Evolutionary conservation across 2,329 filamentous ascomycete genomes (phyloP), one percentile per base, ranked within the genome.

Genomic region (Colletotrichum paranaense): DNA sequence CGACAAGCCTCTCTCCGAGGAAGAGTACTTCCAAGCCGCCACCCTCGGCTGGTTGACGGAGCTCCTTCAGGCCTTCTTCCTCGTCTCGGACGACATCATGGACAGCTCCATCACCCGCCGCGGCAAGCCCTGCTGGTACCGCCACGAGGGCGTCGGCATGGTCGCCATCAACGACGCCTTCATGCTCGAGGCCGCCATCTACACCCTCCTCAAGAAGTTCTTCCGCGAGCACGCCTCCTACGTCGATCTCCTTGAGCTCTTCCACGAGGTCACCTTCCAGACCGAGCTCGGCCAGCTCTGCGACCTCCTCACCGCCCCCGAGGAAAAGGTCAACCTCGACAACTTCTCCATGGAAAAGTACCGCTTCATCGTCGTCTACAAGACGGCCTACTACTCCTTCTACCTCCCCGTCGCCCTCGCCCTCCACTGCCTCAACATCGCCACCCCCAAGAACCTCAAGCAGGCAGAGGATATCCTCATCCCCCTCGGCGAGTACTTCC

Each of bases 301-400:
- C 84, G 97, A 99, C 83, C 88, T 99, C 76, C 91, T 98, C 82
- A 99, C 97, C 59, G 97, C 97, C 49, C 97, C 97, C 55, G 97
- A 99, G 86, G 95, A 98, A 83, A 88, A 92, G 75, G 94, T 98
- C 80, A 92, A 98, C 85, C 92, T 99, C 76, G 88, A 94, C 89
- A 98, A 98, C 88, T 99, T 99, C 89, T 95, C 92, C 83, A 89
- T 98, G 84, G 90, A 95, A 75, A 99, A 98, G 89, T 98, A 98
- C 88, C 92, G 89, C 79, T 99, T 98, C 89, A 99, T 99, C 81
- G 97, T 99, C 86, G 94, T 97, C 85, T 98, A 97, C 92, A 99
- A 99, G 92, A 99, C 97, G 28, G 95, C 97, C 64, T 99, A 97
- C 88, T 99, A 99, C 89, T 97, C 94, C 81, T 99, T 99, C 90